phyloP scores from a whole-genome alignment of 257 asterid genomes.

The Penstemon eatonii region DNA sequence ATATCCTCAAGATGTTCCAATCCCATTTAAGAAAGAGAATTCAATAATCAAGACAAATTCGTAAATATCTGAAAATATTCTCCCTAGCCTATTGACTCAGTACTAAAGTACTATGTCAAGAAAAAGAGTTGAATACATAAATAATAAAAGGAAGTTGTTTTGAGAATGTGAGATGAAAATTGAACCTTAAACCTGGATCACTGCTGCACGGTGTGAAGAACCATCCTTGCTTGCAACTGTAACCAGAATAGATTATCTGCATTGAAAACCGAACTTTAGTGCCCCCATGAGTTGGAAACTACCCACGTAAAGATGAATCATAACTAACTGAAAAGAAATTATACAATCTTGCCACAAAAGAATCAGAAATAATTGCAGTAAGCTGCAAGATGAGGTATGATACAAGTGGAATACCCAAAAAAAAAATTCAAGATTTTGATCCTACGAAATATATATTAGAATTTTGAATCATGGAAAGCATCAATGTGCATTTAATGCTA shows the following conservation, averaged over 20 bases:
- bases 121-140: neutral
- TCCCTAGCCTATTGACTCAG: neutral
- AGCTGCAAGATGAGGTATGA: conserved; percentile 17
- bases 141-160: neutral
- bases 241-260: conserved; percentile 90
- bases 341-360: conserved; percentile 5
- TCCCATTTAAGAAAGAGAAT: no score
- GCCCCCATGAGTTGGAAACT: conserved; percentile 10
- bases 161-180: conserved; percentile 21
- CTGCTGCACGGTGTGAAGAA: conserved; percentile 92
- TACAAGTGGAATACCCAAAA: neutral
- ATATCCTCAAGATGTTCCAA: no score
- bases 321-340: neutral
- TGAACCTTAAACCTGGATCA: conserved; percentile 81
- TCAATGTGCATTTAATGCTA: conserved; percentile 2
- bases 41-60: no score
- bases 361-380: conserved; percentile 1
- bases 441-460: neutral
- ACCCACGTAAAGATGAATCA: conserved; percentile 4
- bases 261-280: conserved; percentile 27
- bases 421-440: no score
- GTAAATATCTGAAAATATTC: no score
- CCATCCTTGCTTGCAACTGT: conserved; percentile 94
- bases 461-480: conserved; percentile 1
- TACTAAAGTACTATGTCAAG: neutral